Conservation (phyloP, 768 basidiomycete genomes). For the Fibroporia radiculosa region DNA sequence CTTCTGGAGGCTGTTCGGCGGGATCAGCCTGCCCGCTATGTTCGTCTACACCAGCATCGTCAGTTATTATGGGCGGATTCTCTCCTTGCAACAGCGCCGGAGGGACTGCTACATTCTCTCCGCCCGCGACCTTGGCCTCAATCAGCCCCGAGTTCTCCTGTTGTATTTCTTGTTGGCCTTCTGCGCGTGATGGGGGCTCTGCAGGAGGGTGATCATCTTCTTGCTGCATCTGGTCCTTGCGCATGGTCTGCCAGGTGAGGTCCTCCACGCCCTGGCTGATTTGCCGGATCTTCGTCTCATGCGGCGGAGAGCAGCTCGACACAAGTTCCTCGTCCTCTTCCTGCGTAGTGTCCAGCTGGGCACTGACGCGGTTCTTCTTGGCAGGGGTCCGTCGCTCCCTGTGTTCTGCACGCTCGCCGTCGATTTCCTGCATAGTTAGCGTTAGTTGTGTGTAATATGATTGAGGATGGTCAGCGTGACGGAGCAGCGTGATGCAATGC, state of each 20-base stretch:
- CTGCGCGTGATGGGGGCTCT: not conserved
- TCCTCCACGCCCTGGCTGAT: constrained; percentile 77
- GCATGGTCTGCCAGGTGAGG: constrained; percentile 55
- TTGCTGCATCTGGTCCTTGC: constrained; percentile 12
- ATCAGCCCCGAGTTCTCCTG: not conserved
- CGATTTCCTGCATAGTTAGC: constrained; percentile 15
- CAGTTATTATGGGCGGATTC: constrained; percentile 16
- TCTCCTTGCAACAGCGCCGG: constrained; percentile 6
- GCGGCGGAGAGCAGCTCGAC: constrained; percentile 55
- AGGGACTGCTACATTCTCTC: constrained; percentile 1
- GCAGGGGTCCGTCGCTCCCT: constrained; percentile 56
- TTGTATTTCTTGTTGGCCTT: not conserved
- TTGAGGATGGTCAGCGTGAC: not conserved
- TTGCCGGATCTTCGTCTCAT: constrained; percentile 71
- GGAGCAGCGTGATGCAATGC: not conserved
- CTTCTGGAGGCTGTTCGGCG: constrained; percentile 17
- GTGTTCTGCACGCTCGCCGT: constrained; percentile 27
- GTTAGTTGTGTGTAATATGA: constrained; percentile 9
- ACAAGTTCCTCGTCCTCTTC: constrained; percentile 40
- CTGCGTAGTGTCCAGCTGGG: constrained; percentile 44
- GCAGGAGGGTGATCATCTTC: too few species aligned
- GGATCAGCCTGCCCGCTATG: constrained; percentile 19
- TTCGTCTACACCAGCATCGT: constrained; percentile 16
- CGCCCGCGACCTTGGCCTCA: not conserved
- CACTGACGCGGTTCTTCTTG: constrained; percentile 62